These are phyloP conservation scores for Zygosaccharomyces rouxii DNA, from an alignment of 805 yeast species.

Conservation along the genomic window DNA sequence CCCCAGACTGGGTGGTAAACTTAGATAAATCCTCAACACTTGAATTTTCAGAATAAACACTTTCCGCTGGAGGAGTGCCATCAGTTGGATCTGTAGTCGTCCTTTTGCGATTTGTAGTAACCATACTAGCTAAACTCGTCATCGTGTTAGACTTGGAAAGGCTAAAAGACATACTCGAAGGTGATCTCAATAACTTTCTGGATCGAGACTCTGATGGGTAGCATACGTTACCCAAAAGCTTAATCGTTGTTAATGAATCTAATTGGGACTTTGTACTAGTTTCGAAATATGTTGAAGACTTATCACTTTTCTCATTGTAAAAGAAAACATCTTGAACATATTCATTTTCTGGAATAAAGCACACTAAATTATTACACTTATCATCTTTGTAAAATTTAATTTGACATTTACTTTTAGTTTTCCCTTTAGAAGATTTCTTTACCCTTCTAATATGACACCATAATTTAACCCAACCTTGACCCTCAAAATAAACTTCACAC, in stretches of 20 bases:
- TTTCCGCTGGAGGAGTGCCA: slow-evolving; percentile 11
- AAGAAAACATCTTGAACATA: slow-evolving; percentile 30
- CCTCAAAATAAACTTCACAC: slow-evolving; percentile 32
- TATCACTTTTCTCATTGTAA: slow-evolving; percentile 14
- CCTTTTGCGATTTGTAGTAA: not conserved
- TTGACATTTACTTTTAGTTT: slow-evolving; percentile 24
- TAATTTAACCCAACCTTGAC: slow-evolving; percentile 32
- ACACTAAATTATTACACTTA: slow-evolving; percentile 28
- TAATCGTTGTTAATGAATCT: slow-evolving; percentile 16
- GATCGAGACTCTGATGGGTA: slow-evolving; percentile 10
- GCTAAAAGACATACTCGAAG: slow-evolving; percentile 11
- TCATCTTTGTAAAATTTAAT: slow-evolving; percentile 30
- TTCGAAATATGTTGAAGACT: not conserved
- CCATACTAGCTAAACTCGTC: not conserved
- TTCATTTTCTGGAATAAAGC: slow-evolving; percentile 29
- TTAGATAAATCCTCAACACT: slow-evolving; percentile 7
- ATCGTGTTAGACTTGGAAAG: not conserved
- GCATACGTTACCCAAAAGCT: slow-evolving; percentile 24
- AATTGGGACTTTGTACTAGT: slow-evolving; percentile 9
- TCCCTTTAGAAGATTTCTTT: slow-evolving; percentile 10
- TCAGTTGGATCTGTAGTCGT: not conserved
- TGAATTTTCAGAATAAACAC: slow-evolving; percentile 11
- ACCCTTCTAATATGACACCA: slow-evolving; percentile 34
- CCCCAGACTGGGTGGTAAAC: slow-evolving; percentile 14
- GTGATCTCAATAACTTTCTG: slow-evolving; percentile 10